These are phyloP conservation scores for Tetrapisispora pingtungensis DNA, from an alignment of 805 yeast species.

Conservation along the genomic window DNA sequence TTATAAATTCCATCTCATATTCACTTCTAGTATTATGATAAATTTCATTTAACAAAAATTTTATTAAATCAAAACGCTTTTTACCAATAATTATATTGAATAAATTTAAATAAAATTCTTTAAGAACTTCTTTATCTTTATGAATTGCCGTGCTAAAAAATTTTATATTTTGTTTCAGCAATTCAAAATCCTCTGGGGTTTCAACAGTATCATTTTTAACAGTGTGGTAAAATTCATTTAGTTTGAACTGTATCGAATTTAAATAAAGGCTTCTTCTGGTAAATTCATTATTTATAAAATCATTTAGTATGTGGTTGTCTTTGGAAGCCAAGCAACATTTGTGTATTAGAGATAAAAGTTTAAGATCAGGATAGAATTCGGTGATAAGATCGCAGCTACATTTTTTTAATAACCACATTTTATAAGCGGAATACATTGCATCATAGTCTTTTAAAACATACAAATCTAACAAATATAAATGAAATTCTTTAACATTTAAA, in stretches of 20 bases:
- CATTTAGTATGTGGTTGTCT: slow-evolving; percentile 6
- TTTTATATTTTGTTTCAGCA: background rate
- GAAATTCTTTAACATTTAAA: slow-evolving; percentile 12
- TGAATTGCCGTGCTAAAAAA: slow-evolving; percentile 3
- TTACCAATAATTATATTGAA: slow-evolving; percentile 9
- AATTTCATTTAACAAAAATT: slow-evolving; percentile 7
- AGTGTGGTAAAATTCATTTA: slow-evolving; percentile 12
- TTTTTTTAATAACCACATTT: slow-evolving; percentile 18
- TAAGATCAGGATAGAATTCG: slow-evolving; percentile 7
- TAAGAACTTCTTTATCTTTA: slow-evolving; percentile 4
- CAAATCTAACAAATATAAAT: slow-evolving; percentile 13
- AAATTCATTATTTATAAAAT: slow-evolving; percentile 10
- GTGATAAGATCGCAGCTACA: slow-evolving; percentile 1
- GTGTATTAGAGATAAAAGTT: slow-evolving; percentile 17
- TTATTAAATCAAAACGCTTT: slow-evolving; percentile 10
- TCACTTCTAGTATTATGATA: slow-evolving; percentile 8
- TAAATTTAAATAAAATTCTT: slow-evolving; percentile 10
- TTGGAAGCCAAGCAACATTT: slow-evolving; percentile 9
- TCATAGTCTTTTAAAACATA: slow-evolving; percentile 12
- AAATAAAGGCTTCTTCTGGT: slow-evolving; percentile 12
- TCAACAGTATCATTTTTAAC: slow-evolving; percentile 2
- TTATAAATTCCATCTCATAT: slow-evolving; percentile 11
- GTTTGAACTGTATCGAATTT: slow-evolving; percentile 8
- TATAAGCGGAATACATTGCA: slow-evolving; percentile 14
- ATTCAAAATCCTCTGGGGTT: background rate